Evolutionary conservation across 2,329 filamentous ascomycete genomes (phyloP), one percentile per base, ranked within the genome.

Genomic region (Arthrobotrys conoides): DNA sequence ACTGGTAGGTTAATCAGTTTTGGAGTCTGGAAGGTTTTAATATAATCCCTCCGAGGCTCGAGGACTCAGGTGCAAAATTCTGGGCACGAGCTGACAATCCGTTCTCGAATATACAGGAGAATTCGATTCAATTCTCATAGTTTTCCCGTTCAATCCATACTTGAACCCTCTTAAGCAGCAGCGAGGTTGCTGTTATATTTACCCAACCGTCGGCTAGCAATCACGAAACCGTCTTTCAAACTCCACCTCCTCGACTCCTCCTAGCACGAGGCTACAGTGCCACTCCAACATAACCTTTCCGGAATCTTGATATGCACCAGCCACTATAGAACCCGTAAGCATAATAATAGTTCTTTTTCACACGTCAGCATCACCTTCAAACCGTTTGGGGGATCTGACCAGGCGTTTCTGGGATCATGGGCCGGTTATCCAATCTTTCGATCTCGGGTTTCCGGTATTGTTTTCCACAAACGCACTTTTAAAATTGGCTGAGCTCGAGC

Each of bases 391-490:
- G 41, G 51, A 27, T 30, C 22, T 22, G 33, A 33, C 68, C 33
- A 16, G 44, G 24, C 38, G 38, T 44, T 65, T 33, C 22, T 64
- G 68, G 68, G 57, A 65, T 55, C 38, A 63, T 71, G 68, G 68
- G 57, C 68, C 68, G 68, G 57, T 51, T 65, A 71, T 65, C 68
- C 68, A 64, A 61, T 33, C 44, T 55, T 38, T 44, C 22, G 41
- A 44, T 64, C 44, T 67, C 46, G 48, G 30, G 27, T 46, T 63
- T 51, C 41, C 38, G 51, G 61, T 65, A 49, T 65, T 48, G 41
- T 65, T 48, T 65, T 36, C 61, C 61, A 48, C 41, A 48, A 48
- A 30, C 61, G 61, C 44, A 65, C 44, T 49, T 61, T 61, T 61
- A 61, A 61, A 61, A 61, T 44, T 59, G 30, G 30, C 36, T 44